Evolutionary conservation across 371 early-diverging fungal species (phyloP), one percentile per base, ranked within the genome.

Genomic region (Lichtheimia hyalospora): DNA sequence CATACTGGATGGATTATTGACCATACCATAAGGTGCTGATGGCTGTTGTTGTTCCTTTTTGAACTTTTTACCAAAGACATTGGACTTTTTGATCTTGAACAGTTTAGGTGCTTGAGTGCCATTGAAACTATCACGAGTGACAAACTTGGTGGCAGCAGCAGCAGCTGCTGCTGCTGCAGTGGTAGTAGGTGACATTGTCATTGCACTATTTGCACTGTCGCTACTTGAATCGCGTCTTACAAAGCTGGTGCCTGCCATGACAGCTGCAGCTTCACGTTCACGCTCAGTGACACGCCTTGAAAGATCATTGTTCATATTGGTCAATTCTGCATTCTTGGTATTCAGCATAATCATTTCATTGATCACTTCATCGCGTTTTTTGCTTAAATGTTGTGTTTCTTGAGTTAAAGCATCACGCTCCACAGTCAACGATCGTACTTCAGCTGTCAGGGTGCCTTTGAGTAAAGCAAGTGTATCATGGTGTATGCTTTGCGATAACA

Each of bases 291-390:
- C 73, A 25, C 75, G 73, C 51, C 74, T 67, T 41, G 81, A 79
- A 57, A 85, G 63, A 28, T 83, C 85, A 59, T 82, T 81, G 67
- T 82, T 85, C 63, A 83, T 79, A 2, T 61, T 70, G 12, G 78
- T 71, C 3, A 85, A 66, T 51, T 85, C 83, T 0, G 81, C 81
- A 46, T 80, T 82, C 61, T 82, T 75, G 16, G 77, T 71, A 39
- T 79, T 82, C 13, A 84, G 61, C 40, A 79, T 72, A 18, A 82
- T 73, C 69, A 82, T 80, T 56, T 85, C 85, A 40, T 75, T 64
- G 21, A 85, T 63, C 7, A 83, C 53, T 21, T 76, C 77, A 49
- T 80, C 77, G 15, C 77, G 63, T 8, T 60, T 42, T 41, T 63
- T 55, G 41, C 34, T 70, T 0, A 81, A 54, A 20, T 69, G 57